phyloP scores from a whole-genome alignment of 2,329 filamentous ascomycete species.

The Davidsoniella australis region DNA sequence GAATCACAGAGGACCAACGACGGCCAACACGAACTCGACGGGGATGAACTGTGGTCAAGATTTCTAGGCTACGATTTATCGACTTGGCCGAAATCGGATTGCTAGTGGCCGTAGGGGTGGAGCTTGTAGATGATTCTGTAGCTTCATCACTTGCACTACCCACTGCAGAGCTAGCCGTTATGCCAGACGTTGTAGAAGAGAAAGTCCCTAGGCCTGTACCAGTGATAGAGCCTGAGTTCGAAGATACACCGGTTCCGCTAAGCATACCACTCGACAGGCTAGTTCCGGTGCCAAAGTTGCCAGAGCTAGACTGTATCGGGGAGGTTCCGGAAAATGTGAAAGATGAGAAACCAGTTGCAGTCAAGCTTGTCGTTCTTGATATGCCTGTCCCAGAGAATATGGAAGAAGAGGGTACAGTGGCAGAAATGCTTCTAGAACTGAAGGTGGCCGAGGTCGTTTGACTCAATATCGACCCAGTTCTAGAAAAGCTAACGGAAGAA shows the following conservation, averaged over 20 bases:
- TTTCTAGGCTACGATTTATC: not conserved
- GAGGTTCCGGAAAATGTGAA: no score
- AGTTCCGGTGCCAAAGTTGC: not conserved
- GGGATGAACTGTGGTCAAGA: slow-evolving; percentile 4
- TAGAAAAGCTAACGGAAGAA: no score
- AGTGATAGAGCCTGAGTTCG: no score
- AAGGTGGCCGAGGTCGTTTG: not conserved
- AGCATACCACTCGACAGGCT: no score
- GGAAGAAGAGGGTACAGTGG: not conserved
- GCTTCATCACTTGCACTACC: no score
- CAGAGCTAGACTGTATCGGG: not conserved
- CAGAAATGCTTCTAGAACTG: not conserved
- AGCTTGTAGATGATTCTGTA: not conserved
- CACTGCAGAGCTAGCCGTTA: no score
- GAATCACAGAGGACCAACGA: slow-evolving; percentile 5
- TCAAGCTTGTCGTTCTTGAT: no score
- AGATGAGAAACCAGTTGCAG: no score
- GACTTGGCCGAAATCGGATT: not conserved
- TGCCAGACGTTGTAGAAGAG: no score
- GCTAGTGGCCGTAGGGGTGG: not conserved
- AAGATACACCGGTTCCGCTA: not conserved
- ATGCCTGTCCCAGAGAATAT: no score
- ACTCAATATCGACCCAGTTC: not conserved
- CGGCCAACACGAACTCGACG: slow-evolving; percentile 4
- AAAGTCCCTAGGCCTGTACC: no score